Base-by-base conservation (phyloP, 2,329 filamentous ascomycete species). In the Coniochaeta pulveracea region DNA sequence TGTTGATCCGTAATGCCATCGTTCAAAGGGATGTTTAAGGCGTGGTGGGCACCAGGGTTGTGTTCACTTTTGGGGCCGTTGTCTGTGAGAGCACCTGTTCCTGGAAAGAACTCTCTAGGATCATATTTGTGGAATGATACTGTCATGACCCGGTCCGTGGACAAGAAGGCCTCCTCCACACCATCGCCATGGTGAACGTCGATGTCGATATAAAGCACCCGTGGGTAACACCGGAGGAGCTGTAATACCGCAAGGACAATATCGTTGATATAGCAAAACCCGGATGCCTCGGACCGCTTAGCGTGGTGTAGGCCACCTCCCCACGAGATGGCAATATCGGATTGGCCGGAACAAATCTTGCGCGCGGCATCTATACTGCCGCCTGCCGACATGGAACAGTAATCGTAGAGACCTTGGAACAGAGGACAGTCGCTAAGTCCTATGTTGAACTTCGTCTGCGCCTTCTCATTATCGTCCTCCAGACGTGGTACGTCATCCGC, bases 201-300 rank as follows among this genome's bases (percentile, higher is more conserved):
- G 43, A 91, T 88, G 56, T 91, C 84, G 46, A 96, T 88, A 57
- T 96, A 95, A 37, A 96, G 68, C 6, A 96, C 88, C 31, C 88
- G 80, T 11, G 85, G 77, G 46, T 88, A 76, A 49, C 80, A 72
- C 19, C 83, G 79, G 11, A 96, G 66, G 8, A 98, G 72, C 53
- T 95, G 82, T 23, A 96, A 70, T 46, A 95, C 91, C 22, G 83
- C 85, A 29, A 98, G 72, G 37, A 96, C 91, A 47, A 96, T 96
- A 57, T 98, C 91, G 56, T 98, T 98, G 61, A 96, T 86, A 61
- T 98, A 98, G 63, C 91, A 98, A 58, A 98, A 98, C 1, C 91
- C 91, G 10, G 82, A 89, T 1, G 91, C 89, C 58, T 94, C 86
- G 34, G 80, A 76, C 52, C 89, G 91, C 58, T 96, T 95, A 28